Evolutionary conservation across 2,329 filamentous ascomycete species (phyloP), one percentile per base, ranked within the genome.

Genomic region (Verticillium isaacii): DNA sequence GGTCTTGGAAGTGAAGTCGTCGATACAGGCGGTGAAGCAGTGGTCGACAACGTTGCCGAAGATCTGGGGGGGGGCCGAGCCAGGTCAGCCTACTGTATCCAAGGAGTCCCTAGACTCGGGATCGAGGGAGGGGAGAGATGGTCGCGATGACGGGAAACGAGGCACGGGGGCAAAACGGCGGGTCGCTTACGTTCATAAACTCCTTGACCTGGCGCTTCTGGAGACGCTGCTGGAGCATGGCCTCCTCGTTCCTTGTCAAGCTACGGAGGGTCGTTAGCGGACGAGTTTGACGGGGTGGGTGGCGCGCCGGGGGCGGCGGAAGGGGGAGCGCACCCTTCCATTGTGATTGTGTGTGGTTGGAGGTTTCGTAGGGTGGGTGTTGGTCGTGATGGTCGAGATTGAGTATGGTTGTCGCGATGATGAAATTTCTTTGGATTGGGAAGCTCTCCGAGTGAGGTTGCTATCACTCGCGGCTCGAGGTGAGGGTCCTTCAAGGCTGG

Each of bases 141-240:
- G 1, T 36, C 34, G 5, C 9, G 34, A 14, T 11, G 11, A 11
- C 41, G 61, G 83, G 8, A 50, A 17, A 15, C 14, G 54, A 14
- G 29, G 54, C 12, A 8, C 29, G 36, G 29, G 29, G 29, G 29
- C 3, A 29, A 3, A 29, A 5, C 29, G 29, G 29, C 29, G 29
- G 29, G 29, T 29, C 1, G 32, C 92, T 70, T 85, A 98, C 95
- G 72, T 87, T 91, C 89, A 98, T 97, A 75, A 99, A 98, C 76
- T 98, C 94, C 82, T 97, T 97, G 85, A 99, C 92, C 81, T 99
- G 95, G 80, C 95, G 96, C 81, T 91, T 91, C 83, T 98, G 93
- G 87, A 99, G 93, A 78, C 95, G 92, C 80, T 87, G 81, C 79
- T 96, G 90, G 74, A 99, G 90, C 84, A 95, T 92, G 80, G 92